phyloP scores from a whole-genome alignment of 1,139 yeast species.

The Casaregolazyma lundiana region DNA sequence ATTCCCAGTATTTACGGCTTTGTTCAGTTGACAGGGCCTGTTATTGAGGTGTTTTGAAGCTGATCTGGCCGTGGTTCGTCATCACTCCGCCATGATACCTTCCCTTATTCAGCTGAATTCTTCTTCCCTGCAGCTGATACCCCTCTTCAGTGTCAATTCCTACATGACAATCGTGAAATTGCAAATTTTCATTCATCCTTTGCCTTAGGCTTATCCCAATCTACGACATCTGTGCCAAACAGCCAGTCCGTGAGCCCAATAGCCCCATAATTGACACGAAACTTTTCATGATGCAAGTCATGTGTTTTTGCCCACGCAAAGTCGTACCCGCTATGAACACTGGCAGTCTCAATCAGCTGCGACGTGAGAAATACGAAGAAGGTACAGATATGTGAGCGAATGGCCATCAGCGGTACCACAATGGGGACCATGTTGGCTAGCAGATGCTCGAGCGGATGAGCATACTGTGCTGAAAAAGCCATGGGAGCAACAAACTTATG shows the following conservation, averaged over 20 bases:
- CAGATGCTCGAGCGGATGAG: slow-evolving; percentile 21
- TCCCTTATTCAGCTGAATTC: too few relatives aligned
- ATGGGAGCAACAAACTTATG: slow-evolving; percentile 25
- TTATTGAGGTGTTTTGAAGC: too few relatives aligned
- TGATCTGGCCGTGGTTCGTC: too few relatives aligned
- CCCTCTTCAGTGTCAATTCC: too few relatives aligned
- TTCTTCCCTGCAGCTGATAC: too few relatives aligned
- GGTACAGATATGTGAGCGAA: slow-evolving; percentile 17
- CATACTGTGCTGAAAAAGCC: slow-evolving; percentile 24
- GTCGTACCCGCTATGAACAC: slow-evolving; percentile 24
- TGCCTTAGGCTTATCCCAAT: too few relatives aligned
- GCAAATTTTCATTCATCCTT: too few relatives aligned
- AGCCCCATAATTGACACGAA: slow-evolving; percentile 21
- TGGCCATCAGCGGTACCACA: slow-evolving; percentile 17
- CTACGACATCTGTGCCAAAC: slow-evolving; percentile 16
- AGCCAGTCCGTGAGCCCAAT: slow-evolving; percentile 22
- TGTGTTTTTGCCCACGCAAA: slow-evolving; percentile 22
- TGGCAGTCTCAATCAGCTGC: slow-evolving; percentile 22
- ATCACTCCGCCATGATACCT: too few relatives aligned
- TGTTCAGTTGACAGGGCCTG: too few relatives aligned
- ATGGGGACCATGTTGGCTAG: slow-evolving; percentile 23
- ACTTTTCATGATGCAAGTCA: slow-evolving; percentile 26
- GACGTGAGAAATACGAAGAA: slow-evolving; percentile 19
- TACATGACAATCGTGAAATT: too few relatives aligned
- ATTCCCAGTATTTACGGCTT: too few relatives aligned